Evolutionary conservation across 2,329 filamentous ascomycete genomes (phyloP).

Genomic region (Cyphellophora europaea): DNA sequence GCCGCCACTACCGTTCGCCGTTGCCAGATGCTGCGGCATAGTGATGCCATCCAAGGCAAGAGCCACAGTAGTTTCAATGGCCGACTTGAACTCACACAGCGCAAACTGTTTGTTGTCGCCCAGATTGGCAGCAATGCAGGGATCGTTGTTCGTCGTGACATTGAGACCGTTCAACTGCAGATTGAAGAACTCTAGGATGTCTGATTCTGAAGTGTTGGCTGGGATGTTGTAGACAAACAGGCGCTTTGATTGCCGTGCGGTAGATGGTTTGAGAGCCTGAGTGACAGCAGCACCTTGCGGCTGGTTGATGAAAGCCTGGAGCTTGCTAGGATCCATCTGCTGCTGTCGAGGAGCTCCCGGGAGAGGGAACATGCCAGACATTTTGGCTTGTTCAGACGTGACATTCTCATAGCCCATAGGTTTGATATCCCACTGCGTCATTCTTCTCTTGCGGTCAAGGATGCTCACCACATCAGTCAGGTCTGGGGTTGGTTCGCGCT

Average conservation of each 20-base stretch:
- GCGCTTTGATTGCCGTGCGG: conserved; percentile 88
- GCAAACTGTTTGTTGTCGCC: conserved; percentile 73
- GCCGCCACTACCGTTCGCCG: conserved; percentile 41
- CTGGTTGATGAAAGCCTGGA: conserved; percentile 93
- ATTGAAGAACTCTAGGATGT: conserved; percentile 80
- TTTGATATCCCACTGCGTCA: conserved; percentile 99
- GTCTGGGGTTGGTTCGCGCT: conserved; percentile 91
- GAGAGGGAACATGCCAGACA: conserved; percentile 97
- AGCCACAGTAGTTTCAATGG: conserved; percentile 82
- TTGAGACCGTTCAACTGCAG: conserved; percentile 95
- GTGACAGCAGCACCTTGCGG: conserved; percentile 53
- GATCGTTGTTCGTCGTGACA: conserved; percentile 72
- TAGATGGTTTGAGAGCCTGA: conserved; percentile 69
- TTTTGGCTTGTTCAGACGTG: conserved; percentile 94
- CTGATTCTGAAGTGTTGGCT: conserved; percentile 61
- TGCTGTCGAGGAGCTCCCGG: conserved; percentile 91
- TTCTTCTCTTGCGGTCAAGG: conserved; percentile 73
- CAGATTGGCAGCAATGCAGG: conserved; percentile 75
- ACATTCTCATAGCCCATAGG: conserved; percentile 97
- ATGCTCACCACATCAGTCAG: conserved; percentile 78
- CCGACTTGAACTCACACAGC: conserved; percentile 79
- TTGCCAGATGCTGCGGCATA: conserved; percentile 66
- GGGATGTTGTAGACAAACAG: conserved; percentile 82
- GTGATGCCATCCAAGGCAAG: conserved; percentile 80
- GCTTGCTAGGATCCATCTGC: conserved; percentile 84